These are phyloP conservation scores for Solanum corneliomulleri DNA, from an alignment of 257 asterid species.

Conservation along the genomic window DNA sequence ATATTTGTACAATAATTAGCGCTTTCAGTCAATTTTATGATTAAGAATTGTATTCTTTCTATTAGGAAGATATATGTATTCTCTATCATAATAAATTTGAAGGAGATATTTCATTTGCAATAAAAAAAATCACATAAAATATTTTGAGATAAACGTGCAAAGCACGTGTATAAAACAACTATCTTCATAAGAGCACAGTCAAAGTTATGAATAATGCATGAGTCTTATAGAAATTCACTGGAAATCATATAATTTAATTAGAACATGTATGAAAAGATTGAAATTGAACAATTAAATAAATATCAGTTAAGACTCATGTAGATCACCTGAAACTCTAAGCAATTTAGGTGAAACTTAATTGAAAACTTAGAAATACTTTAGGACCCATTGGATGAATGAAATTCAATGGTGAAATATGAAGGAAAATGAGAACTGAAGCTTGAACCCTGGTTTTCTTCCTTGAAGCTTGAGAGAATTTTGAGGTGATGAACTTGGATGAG, in stretches of 20 bases:
- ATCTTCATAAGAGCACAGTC: background rate
- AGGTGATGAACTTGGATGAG: background rate
- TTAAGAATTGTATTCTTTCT: too few species aligned
- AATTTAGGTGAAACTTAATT: too few species aligned
- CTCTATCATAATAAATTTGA: background rate
- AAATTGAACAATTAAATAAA: too few species aligned
- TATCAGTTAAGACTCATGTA: too few species aligned
- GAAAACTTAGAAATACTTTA: too few species aligned
- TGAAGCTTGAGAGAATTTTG: background rate
- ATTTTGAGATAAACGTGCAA: background rate
- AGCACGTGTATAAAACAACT: too few species aligned
- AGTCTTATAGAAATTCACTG: background rate
- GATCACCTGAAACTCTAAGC: too few species aligned
- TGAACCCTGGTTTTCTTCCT: background rate
- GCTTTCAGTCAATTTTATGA: background rate
- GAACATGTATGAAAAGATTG: background rate
- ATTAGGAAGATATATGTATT: background rate
- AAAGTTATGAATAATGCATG: background rate
- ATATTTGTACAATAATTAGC: background rate
- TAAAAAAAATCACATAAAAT: too few species aligned
- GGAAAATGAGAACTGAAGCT: background rate
- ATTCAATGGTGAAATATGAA: background rate
- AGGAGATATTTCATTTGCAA: background rate
- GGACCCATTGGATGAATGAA: background rate
- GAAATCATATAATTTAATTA: background rate